Percentiles rank a stretch among this genome's conserved stretches.
phyloP scores from a whole-genome alignment of 257 asterid species.

The Leptodermis oblonga region DNA sequence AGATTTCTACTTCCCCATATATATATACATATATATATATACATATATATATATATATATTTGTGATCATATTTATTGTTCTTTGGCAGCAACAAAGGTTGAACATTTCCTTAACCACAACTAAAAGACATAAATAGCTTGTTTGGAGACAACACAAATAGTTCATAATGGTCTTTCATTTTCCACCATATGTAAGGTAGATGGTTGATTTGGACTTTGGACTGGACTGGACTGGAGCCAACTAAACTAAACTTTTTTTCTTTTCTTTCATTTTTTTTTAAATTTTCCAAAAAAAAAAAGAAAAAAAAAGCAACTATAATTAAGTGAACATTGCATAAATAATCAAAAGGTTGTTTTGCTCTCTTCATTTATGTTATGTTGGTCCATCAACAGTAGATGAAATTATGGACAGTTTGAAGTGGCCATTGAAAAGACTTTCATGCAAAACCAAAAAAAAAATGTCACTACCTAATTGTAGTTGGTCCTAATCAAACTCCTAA shows the following conservation, averaged over 20 bases:
- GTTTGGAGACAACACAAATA: neutral
- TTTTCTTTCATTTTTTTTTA: neutral
- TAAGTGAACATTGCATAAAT: neutral
- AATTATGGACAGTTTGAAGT: neutral
- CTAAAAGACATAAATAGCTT: neutral
- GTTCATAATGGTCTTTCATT: neutral
- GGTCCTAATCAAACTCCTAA: slow-evolving; percentile 4
- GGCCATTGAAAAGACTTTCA: neutral
- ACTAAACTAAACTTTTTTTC: slow-evolving; percentile 1
- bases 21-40: no score
- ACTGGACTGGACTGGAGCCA: slow-evolving; percentile 1
- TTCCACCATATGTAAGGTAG: slow-evolving; percentile 1
- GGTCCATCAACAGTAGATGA: no score
- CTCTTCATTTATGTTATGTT: neutral
- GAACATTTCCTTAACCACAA: neutral
- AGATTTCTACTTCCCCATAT: no score
- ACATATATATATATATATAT: no score
- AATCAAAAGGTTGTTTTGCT: neutral
- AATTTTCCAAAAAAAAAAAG: neutral
- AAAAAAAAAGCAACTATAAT: neutral
- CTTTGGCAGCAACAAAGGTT: no score
- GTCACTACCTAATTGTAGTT: neutral
- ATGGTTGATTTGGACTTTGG: slow-evolving; percentile 1
- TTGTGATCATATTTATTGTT: no score
- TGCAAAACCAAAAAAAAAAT: slow-evolving; percentile 1